Evolutionary conservation across 2,329 filamentous ascomycete species (phyloP).

Genomic region (Penicillium rolfsii): DNA sequence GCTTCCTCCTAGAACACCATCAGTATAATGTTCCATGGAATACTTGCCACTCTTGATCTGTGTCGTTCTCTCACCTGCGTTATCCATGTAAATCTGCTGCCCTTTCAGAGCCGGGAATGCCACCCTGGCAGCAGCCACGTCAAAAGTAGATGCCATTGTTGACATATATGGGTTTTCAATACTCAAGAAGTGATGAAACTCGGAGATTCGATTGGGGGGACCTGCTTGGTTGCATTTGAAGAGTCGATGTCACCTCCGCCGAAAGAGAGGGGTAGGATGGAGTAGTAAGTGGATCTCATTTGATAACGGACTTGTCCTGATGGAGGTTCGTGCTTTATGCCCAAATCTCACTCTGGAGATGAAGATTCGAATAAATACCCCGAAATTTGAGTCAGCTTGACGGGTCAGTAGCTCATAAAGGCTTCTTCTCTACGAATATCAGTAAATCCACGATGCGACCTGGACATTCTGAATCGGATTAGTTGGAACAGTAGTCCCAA

Average conservation of each 20-base stretch:
- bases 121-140: constrained; percentile 59
- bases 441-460: not conserved
- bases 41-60: not conserved
- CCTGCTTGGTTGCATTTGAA: not conserved
- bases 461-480: not conserved
- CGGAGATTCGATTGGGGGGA: not conserved
- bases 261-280: constrained; percentile 17
- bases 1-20: constrained; percentile 59
- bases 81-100: constrained; percentile 74
- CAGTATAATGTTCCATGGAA: not conserved
- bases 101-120: constrained; percentile 70
- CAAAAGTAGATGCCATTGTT: constrained; percentile 48
- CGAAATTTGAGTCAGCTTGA: not conserved
- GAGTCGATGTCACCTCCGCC: not conserved
- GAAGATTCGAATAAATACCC: not conserved
- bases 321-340: constrained; percentile 41
- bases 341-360: not conserved
- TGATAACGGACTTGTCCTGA: constrained; percentile 18
- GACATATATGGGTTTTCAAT: constrained; percentile 3
- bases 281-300: constrained; percentile 15
- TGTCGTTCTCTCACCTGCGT: constrained; percentile 49
- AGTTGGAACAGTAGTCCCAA: not conserved
- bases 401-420: not conserved
- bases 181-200: not conserved
- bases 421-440: not conserved